phyloP scores from a whole-genome alignment of 2,329 filamentous ascomycete species.

The Chalara sp. region DNA sequence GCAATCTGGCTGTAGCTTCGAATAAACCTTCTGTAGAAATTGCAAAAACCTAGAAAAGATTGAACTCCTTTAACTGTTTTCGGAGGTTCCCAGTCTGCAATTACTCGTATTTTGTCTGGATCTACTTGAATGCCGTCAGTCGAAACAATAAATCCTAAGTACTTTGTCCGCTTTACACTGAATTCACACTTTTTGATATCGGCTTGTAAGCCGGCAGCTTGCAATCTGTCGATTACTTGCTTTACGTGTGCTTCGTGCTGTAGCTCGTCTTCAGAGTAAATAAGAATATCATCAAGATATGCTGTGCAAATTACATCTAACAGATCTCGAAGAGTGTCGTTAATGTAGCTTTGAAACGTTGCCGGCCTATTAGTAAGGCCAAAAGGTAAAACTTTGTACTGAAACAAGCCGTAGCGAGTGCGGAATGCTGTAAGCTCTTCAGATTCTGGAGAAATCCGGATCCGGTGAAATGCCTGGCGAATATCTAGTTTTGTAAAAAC shows the following conservation, averaged over 20 bases:
- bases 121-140: slow-evolving; percentile 3
- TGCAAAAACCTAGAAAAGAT: background rate
- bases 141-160: slow-evolving; percentile 6
- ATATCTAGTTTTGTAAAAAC: slow-evolving; percentile 6
- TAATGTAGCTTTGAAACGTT: slow-evolving; percentile 4
- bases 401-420: no score
- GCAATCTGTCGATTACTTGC: background rate
- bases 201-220: slow-evolving; percentile 1
- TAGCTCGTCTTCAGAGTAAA: background rate
- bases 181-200: slow-evolving; percentile 6
- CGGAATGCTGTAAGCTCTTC: slow-evolving; percentile 1
- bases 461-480: background rate
- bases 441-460: background rate
- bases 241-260: background rate
- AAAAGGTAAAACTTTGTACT: slow-evolving; percentile 2
- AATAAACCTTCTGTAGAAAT: background rate
- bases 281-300: background rate
- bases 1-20: background rate
- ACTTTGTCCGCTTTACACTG: slow-evolving; percentile 1
- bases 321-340: slow-evolving; percentile 2
- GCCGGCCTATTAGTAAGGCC: slow-evolving; percentile 1
- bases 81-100: background rate
- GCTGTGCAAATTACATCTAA: slow-evolving; percentile 1
- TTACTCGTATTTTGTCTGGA: background rate
- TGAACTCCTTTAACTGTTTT: slow-evolving; percentile 1